phyloP scores from a whole-genome alignment of 148 eudicot genomes.

The Vaccinium myrtillus region DNA sequence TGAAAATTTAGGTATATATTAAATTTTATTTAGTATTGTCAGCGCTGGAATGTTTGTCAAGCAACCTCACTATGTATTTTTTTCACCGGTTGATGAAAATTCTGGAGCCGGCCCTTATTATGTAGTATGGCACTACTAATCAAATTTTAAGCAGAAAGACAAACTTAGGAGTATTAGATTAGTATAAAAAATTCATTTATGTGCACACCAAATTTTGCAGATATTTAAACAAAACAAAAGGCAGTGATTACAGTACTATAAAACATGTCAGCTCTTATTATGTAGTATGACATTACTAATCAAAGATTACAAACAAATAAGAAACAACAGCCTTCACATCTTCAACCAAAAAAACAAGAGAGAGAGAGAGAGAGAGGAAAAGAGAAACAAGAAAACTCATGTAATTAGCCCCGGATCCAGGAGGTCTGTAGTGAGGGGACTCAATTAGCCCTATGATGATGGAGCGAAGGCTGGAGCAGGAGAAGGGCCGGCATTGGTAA shows the following conservation, averaged over 20 bases:
- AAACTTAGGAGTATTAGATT: too few relatives aligned
- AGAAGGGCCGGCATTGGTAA: constrained; percentile 12
- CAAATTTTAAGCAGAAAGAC: not conserved
- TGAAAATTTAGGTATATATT: too few relatives aligned
- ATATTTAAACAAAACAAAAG: not conserved
- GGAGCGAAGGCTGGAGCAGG: constrained; percentile 39
- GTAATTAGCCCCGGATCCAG: too few relatives aligned
- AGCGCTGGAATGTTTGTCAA: too few relatives aligned
- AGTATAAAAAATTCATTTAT: not conserved
- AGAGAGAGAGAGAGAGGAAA: too few relatives aligned
- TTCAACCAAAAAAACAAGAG: not conserved
- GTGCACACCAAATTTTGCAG: not conserved
- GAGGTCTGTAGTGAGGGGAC: too few relatives aligned
- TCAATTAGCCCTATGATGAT: not conserved
- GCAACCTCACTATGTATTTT: too few relatives aligned
- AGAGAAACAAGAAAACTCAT: not conserved
- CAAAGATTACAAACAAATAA: not conserved
- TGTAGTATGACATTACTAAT: not conserved
- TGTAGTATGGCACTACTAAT: too few relatives aligned
- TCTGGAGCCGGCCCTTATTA: too few relatives aligned
- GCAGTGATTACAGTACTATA: not conserved
- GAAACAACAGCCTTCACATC: not conserved
- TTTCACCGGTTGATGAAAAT: too few relatives aligned
- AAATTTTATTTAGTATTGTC: too few relatives aligned
- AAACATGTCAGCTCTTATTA: not conserved